A percentile compares a stretch with the other conserved stretches of the same genome.
phyloP scores from a whole-genome alignment of 2,329 filamentous ascomycete species.

The Penicillium glabrum region DNA sequence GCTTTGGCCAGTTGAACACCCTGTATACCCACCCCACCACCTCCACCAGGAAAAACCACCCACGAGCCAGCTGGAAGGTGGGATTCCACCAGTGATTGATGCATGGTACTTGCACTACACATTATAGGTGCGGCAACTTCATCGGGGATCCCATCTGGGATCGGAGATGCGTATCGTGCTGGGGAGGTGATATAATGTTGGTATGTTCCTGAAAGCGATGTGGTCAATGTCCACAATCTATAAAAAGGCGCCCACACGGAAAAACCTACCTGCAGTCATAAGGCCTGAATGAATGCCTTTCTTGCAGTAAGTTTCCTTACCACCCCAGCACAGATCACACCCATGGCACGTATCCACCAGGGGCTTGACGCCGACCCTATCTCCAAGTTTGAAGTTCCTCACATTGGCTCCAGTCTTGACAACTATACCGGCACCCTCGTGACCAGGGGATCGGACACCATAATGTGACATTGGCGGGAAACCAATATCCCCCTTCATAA shows the following conservation, averaged over 20 bases:
- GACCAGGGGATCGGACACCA: slow-evolving; percentile 50
- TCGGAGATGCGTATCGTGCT: slow-evolving; percentile 54
- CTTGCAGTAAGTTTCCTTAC: slow-evolving; percentile 52
- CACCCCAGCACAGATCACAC: slow-evolving; percentile 53
- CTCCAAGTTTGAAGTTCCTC: slow-evolving; percentile 53
- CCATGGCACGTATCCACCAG: slow-evolving; percentile 53
- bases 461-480: slow-evolving; percentile 48
- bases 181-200: slow-evolving; percentile 61
- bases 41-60: slow-evolving; percentile 45
- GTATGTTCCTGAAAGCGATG: slow-evolving; percentile 47
- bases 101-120: slow-evolving; percentile 60
- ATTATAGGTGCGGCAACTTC: slow-evolving; percentile 61
- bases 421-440: slow-evolving; percentile 60
- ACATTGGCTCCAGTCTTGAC: slow-evolving; percentile 57
- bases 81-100: slow-evolving; percentile 55
- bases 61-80: slow-evolving; percentile 53
- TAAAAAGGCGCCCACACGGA: too few species aligned
- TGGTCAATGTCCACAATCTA: not conserved
- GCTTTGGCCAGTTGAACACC: slow-evolving; percentile 56
- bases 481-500: slow-evolving; percentile 56
- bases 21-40: slow-evolving; percentile 59
- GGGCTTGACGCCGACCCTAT: slow-evolving; percentile 55
- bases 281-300: slow-evolving; percentile 38
- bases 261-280: slow-evolving; percentile 38
- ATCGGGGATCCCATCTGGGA: slow-evolving; percentile 57